phyloP scores from a whole-genome alignment of 345 rosid genomes.

The Bretschneidera sinensis region DNA sequence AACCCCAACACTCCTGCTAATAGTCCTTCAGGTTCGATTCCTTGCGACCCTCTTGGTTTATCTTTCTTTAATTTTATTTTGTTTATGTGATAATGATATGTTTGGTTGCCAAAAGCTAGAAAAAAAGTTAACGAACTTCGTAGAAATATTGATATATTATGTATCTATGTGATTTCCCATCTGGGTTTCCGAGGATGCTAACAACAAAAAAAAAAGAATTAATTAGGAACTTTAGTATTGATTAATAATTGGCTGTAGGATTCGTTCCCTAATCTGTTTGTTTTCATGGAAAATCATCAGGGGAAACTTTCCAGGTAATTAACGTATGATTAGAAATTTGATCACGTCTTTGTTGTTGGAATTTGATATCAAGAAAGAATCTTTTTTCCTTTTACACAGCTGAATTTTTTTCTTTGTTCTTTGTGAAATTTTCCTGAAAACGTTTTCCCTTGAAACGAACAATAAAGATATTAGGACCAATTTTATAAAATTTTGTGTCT shows the following conservation, averaged over 20 bases:
- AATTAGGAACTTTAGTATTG: not conserved
- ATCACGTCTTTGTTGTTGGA: too few relatives aligned
- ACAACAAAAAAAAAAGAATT: not conserved
- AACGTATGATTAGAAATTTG: too few relatives aligned
- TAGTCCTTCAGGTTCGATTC: slow-evolving; percentile 52
- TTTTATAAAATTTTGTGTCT: not conserved
- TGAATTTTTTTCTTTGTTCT: too few relatives aligned
- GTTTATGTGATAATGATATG: not conserved
- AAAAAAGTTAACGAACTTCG: not conserved
- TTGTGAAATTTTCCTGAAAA: not conserved
- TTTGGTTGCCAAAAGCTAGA: not conserved
- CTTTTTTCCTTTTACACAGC: too few relatives aligned
- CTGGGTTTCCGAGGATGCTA: slow-evolving; percentile 1
- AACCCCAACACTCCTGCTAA: slow-evolving; percentile 51
- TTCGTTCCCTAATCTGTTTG: not conserved
- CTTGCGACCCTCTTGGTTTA: not conserved
- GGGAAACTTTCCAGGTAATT: not conserved
- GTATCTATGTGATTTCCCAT: not conserved
- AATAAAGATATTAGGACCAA: not conserved
- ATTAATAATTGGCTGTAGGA: not conserved
- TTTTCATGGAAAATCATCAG: not conserved
- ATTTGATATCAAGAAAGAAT: too few relatives aligned
- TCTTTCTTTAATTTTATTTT: not conserved
- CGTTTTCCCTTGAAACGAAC: not conserved
- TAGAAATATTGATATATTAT: too few relatives aligned